Evolutionary conservation across 2,329 filamentous ascomycete species (phyloP).

Genomic region (Colletotrichum spaethianum): DNA sequence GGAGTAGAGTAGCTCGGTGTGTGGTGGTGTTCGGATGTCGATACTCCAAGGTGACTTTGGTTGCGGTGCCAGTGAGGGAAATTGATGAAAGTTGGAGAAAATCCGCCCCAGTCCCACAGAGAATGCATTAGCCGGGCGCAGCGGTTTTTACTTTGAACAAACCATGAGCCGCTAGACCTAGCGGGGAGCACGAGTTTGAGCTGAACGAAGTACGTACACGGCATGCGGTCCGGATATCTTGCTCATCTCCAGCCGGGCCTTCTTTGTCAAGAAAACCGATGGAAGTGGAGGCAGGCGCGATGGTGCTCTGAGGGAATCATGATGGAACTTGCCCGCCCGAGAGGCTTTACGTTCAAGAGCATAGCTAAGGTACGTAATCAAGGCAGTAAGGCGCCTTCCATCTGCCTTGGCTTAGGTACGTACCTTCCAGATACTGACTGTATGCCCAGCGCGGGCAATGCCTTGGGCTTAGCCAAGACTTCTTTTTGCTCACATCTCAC

Average conservation of each 20-base stretch:
- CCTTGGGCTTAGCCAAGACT: not conserved
- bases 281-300: not conserved
- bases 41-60: not conserved
- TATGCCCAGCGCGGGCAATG: not conserved
- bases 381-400: not conserved
- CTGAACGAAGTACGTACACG: not conserved
- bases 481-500: constrained; percentile 11
- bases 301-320: not conserved
- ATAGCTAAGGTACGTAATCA: not conserved
- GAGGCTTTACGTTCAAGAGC: not conserved
- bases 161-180: constrained; percentile 20
- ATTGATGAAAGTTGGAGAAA: constrained; percentile 14
- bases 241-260: not conserved
- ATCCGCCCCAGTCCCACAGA: constrained; percentile 3
- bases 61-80: not conserved
- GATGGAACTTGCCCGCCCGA: not conserved
- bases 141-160: constrained; percentile 17
- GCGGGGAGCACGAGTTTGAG: not conserved
- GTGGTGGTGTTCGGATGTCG: constrained; percentile 3
- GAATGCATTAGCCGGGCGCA: not conserved
- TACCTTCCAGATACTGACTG: not conserved
- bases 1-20: constrained; percentile 5
- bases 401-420: not conserved
- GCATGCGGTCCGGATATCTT: not conserved
- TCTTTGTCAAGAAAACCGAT: not conserved